Evolutionary conservation across 2,329 filamentous ascomycete genomes (phyloP).

Genomic region (Torrubiella hemipterigena): DNA sequence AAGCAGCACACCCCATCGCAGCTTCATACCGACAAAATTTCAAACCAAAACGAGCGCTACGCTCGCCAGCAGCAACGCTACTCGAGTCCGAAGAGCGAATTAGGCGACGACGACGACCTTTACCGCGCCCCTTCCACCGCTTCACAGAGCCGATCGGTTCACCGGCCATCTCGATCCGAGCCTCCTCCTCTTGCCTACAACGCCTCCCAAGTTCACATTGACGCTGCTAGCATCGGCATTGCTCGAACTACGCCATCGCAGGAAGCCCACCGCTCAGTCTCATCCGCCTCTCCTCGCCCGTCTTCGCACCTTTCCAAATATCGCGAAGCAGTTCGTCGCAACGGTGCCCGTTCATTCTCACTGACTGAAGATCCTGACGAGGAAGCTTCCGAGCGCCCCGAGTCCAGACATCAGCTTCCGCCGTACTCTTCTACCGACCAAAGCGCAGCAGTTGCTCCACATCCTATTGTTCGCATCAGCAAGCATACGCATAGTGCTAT

Average conservation of each 20-base stretch:
- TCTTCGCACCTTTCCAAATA: conserved; percentile 13
- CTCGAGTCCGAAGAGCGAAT: too few relatives aligned
- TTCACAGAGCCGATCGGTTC: conserved; percentile 33
- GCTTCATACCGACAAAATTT: too few relatives aligned
- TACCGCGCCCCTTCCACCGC: conserved; percentile 29
- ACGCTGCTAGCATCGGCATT: conserved; percentile 36
- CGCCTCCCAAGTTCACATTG: conserved; percentile 30
- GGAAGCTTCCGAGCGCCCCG: conserved; percentile 20
- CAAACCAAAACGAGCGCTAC: too few relatives aligned
- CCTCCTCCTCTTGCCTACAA: conserved; percentile 27
- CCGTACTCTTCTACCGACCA: conserved; percentile 19
- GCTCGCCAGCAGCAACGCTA: too few relatives aligned
- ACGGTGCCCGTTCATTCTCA: conserved; percentile 32
- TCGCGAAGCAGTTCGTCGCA: conserved; percentile 12
- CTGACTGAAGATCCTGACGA: conserved; percentile 33
- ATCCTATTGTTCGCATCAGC: conserved; percentile 54
- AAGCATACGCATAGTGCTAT: conserved; percentile 80
- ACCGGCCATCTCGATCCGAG: conserved; percentile 39
- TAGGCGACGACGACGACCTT: too few relatives aligned
- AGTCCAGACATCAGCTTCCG: conserved; percentile 13
- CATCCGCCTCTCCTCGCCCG: conserved; percentile 27
- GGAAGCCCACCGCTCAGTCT: conserved; percentile 7
- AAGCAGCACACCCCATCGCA: too few relatives aligned
- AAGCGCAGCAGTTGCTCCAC: conserved; percentile 21
- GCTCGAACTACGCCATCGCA: conserved; percentile 23